These are phyloP conservation scores for Hymenoscyphus albidus DNA, from an alignment of 2,329 filamentous ascomycete genomes.

Conservation along the genomic window DNA sequence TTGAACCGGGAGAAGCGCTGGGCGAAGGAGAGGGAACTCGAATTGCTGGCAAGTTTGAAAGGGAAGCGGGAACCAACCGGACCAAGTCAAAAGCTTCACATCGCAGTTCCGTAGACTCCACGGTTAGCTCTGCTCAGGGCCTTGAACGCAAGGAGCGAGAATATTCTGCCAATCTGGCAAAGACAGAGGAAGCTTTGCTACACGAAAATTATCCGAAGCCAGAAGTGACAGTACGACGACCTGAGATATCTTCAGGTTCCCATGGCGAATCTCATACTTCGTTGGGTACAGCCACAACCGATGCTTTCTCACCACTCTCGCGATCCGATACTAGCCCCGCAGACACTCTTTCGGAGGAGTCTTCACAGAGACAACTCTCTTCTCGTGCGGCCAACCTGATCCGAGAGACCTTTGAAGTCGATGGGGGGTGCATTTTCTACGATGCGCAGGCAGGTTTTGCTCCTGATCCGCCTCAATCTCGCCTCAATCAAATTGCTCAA, in stretches of 20 bases:
- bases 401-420: constrained; percentile 34
- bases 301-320: constrained; percentile 19
- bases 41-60: constrained; percentile 32
- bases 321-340: constrained; percentile 17
- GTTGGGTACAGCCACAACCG: constrained; percentile 17
- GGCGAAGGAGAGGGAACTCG: constrained; percentile 24
- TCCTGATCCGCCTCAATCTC: constrained; percentile 14
- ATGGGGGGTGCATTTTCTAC: constrained; percentile 34
- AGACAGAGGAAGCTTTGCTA: constrained; percentile 22
- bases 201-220: background rate
- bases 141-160: constrained; percentile 28
- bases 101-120: constrained; percentile 12
- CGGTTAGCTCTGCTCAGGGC: constrained; percentile 11
- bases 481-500: background rate
- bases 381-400: constrained; percentile 35
- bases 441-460: constrained; percentile 33
- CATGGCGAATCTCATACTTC: constrained; percentile 20
- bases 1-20: constrained; percentile 25
- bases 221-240: constrained; percentile 8
- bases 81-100: constrained; percentile 25
- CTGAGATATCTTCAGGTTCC: constrained; percentile 16
- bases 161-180: constrained; percentile 22
- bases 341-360: constrained; percentile 27
- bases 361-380: constrained; percentile 29
- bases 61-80: constrained; percentile 18